Percentiles rank a stretch among this genome's conserved stretches.
Evolutionary conservation across 2,329 filamentous ascomycete species (phyloP).

Genomic region (Diaporthe helianthi): DNA sequence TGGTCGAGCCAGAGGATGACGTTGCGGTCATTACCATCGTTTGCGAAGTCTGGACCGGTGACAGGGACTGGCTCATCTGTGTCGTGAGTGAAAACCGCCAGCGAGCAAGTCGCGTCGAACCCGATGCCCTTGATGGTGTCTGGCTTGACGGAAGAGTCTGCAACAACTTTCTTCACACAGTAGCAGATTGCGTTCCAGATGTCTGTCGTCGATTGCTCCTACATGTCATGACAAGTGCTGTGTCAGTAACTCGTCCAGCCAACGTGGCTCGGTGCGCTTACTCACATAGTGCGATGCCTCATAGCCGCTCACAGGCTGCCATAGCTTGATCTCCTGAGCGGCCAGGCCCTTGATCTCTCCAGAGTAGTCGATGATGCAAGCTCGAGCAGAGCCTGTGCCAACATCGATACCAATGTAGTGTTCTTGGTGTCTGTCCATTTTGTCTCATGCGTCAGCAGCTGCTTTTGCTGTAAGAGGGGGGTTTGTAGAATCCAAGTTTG

Average conservation of each 20-base stretch:
- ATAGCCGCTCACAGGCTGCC: slow-evolving; percentile 76
- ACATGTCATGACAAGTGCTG: background rate
- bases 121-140: slow-evolving; percentile 85
- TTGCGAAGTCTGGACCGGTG: slow-evolving; percentile 84
- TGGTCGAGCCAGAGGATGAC: slow-evolving; percentile 98
- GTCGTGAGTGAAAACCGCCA: slow-evolving; percentile 87
- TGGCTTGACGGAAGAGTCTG: slow-evolving; percentile 80
- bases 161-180: slow-evolving; percentile 83
- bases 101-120: slow-evolving; percentile 98
- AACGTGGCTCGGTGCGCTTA: background rate
- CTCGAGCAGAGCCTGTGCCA: slow-evolving; percentile 91
- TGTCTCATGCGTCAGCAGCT: slow-evolving; percentile 16
- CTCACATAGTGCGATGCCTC: slow-evolving; percentile 63
- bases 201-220: slow-evolving; percentile 97
- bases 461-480: background rate
- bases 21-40: slow-evolving; percentile 85
- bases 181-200: slow-evolving; percentile 96
- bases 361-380: slow-evolving; percentile 90
- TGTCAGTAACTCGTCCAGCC: background rate
- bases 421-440: slow-evolving; percentile 48
- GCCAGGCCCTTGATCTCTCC: slow-evolving; percentile 85
- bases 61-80: slow-evolving; percentile 92
- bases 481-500: background rate
- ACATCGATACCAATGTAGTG: slow-evolving; percentile 90
- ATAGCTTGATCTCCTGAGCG: slow-evolving; percentile 78